A percentile compares a stretch with the other conserved stretches of the same genome.
phyloP scores from a whole-genome alignment of 768 basidiomycete species.

The Pleurotus citrinopileatus region DNA sequence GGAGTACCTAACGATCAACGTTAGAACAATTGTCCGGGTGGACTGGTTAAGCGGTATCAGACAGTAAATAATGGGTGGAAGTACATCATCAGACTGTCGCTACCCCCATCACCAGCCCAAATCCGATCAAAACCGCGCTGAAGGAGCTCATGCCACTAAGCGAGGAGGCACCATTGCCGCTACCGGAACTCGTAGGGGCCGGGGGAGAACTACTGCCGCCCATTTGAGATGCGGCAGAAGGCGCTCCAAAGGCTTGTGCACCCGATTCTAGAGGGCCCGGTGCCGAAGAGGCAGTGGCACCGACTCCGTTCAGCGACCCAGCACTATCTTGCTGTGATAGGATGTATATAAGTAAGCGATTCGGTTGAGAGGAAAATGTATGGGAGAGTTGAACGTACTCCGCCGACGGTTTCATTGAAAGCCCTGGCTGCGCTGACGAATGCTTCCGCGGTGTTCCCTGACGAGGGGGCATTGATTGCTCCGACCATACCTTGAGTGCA shows the following conservation, averaged over 20 bases:
- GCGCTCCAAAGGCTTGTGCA: conserved; percentile 10
- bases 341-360: no score
- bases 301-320: conserved; percentile 39
- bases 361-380: no score
- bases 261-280: conserved; percentile 37
- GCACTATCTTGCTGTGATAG: conserved; percentile 34
- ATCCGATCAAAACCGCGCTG: background rate
- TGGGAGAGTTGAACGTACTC: no score
- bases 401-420: conserved; percentile 27
- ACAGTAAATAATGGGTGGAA: no score
- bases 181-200: no score
- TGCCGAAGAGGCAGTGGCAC: conserved; percentile 45
- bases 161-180: background rate
- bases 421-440: conserved; percentile 32
- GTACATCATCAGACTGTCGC: no score
- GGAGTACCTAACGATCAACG: no score
- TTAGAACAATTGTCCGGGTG: no score
- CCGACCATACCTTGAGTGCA: conserved; percentile 47
- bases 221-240: background rate
- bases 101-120: background rate
- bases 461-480: conserved; percentile 48
- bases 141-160: background rate
- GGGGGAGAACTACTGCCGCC: background rate
- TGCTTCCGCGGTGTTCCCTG: conserved; percentile 37
- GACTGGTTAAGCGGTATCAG: no score